phyloP scores from a whole-genome alignment of 116 monocot genomes.

The Trichopus zeylanicus region DNA sequence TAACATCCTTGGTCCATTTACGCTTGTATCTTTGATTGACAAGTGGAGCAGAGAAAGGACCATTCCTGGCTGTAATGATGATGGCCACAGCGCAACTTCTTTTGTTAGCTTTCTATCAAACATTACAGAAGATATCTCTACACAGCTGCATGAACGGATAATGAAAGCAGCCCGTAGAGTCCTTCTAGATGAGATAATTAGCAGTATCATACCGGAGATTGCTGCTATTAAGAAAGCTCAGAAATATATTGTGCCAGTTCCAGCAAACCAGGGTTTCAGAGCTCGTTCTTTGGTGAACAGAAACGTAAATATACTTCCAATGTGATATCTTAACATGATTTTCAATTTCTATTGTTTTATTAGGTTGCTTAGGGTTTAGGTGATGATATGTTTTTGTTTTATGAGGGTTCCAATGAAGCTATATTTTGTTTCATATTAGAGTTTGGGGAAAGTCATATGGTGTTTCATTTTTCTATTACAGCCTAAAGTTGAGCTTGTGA shows the following conservation, averaged over 20 bases:
- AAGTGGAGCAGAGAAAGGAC: constrained; percentile 37
- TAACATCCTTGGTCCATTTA: constrained; percentile 59
- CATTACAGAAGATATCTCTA: constrained; percentile 53
- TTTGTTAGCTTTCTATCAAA: constrained; percentile 29
- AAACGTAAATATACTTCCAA: constrained; percentile 7
- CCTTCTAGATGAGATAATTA: constrained; percentile 74
- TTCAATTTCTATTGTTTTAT: background rate
- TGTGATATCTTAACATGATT: background rate
- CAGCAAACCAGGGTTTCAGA: constrained; percentile 18
- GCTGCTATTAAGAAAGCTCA: constrained; percentile 50
- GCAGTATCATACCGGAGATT: constrained; percentile 58
- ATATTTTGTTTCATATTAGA: too few relatives aligned
- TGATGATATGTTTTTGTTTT: too few relatives aligned
- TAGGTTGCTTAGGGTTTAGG: too few relatives aligned
- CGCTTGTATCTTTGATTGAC: constrained; percentile 63
- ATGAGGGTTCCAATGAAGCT: too few relatives aligned
- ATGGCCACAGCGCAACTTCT: constrained; percentile 16
- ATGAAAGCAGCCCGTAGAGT: constrained; percentile 73
- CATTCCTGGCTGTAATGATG: constrained; percentile 15
- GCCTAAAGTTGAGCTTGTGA: constrained; percentile 14
- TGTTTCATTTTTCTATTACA: constrained; percentile 21
- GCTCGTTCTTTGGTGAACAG: constrained; percentile 5
- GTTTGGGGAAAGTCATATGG: too few relatives aligned
- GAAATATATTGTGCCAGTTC: constrained; percentile 14
- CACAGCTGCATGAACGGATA: constrained; percentile 62